A percentile compares a stretch with the other conserved stretches of the same genome.
Evolutionary conservation across 192 early-diverging fungal species (phyloP).

Genomic region (Entomortierella chlamydospora): DNA sequence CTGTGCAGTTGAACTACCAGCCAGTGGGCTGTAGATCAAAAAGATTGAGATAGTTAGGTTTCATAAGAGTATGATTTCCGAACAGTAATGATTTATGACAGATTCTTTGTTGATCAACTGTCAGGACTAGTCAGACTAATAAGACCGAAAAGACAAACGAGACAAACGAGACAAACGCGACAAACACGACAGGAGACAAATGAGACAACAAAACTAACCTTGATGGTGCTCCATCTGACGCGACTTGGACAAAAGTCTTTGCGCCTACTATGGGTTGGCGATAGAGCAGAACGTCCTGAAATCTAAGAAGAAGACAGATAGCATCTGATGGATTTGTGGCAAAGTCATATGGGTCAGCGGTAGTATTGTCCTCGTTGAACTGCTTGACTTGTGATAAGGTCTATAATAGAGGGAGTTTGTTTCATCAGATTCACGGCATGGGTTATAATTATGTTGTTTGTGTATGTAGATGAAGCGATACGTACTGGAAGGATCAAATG

Average conservation of each 20-base stretch:
- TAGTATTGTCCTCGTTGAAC: slow-evolving; percentile 50
- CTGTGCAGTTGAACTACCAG: slow-evolving; percentile 16
- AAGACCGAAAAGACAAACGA: too few relatives aligned
- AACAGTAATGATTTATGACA: too few relatives aligned
- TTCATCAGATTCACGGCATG: too few relatives aligned
- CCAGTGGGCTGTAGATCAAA: not conserved
- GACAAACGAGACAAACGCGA: too few relatives aligned
- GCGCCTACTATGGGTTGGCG: slow-evolving; percentile 35
- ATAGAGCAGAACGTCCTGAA: slow-evolving; percentile 79
- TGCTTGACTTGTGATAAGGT: slow-evolving; percentile 57
- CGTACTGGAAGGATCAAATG: slow-evolving; percentile 75
- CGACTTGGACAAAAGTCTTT: not conserved
- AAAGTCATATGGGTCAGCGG: slow-evolving; percentile 70
- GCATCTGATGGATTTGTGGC: slow-evolving; percentile 63
- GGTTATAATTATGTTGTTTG: too few relatives aligned
- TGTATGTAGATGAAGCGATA: too few relatives aligned
- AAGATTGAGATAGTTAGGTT: slow-evolving; percentile 6
- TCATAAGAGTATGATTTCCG: too few relatives aligned
- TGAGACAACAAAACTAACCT: slow-evolving; percentile 5
- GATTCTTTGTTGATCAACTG: too few relatives aligned
- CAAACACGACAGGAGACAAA: too few relatives aligned
- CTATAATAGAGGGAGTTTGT: slow-evolving; percentile 28
- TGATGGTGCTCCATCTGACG: not conserved
- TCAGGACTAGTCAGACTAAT: too few relatives aligned
- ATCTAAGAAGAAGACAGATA: slow-evolving; percentile 61